Percentiles rank a stretch among this genome's conserved stretches.
These are phyloP conservation scores for Dendryphion nanum DNA, from an alignment of 2,329 filamentous ascomycete genomes.

Conservation along the genomic window DNA sequence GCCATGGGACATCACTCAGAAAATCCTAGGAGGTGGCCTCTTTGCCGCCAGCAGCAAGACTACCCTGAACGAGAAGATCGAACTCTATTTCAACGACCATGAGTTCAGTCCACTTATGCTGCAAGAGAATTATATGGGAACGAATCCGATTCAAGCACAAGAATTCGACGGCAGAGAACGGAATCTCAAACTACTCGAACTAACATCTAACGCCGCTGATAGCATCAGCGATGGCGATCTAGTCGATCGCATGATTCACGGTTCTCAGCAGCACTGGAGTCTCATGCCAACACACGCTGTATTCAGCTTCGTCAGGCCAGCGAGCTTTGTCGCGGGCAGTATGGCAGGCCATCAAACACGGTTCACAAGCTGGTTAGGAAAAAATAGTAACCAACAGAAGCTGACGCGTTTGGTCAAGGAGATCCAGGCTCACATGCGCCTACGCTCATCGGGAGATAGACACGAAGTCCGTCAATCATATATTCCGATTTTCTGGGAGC, in stretches of 20 bases:
- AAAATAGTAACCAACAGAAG: slow-evolving; percentile 79
- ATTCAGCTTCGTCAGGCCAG: slow-evolving; percentile 90
- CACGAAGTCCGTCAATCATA: slow-evolving; percentile 96
- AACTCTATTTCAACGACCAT: slow-evolving; percentile 98
- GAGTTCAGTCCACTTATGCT: slow-evolving; percentile 98
- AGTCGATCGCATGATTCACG: slow-evolving; percentile 97
- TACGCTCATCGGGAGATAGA: slow-evolving; percentile 84
- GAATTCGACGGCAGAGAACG: slow-evolving; percentile 66
- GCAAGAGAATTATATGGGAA: slow-evolving; percentile 93
- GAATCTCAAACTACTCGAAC: slow-evolving; percentile 78
- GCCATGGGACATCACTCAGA: slow-evolving; percentile 95
- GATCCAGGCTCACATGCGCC: slow-evolving; percentile 94
- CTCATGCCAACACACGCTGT: slow-evolving; percentile 95
- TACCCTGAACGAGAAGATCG: slow-evolving; percentile 94
- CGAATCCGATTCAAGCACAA: slow-evolving; percentile 67
- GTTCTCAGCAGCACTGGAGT: slow-evolving; percentile 96
- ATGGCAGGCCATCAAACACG: slow-evolving; percentile 63
- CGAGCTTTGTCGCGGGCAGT: slow-evolving; percentile 81
- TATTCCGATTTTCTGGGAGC: slow-evolving; percentile 81
- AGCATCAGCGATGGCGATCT: slow-evolving; percentile 97
- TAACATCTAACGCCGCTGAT: slow-evolving; percentile 83
- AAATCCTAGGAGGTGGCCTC: slow-evolving; percentile 84
- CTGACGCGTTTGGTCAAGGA: slow-evolving; percentile 83
- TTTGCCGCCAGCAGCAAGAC: slow-evolving; percentile 81
- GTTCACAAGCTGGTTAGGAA: slow-evolving; percentile 92